phyloP scores from a whole-genome alignment of 2,329 filamentous ascomycete species.

The Penicillium sp. region DNA sequence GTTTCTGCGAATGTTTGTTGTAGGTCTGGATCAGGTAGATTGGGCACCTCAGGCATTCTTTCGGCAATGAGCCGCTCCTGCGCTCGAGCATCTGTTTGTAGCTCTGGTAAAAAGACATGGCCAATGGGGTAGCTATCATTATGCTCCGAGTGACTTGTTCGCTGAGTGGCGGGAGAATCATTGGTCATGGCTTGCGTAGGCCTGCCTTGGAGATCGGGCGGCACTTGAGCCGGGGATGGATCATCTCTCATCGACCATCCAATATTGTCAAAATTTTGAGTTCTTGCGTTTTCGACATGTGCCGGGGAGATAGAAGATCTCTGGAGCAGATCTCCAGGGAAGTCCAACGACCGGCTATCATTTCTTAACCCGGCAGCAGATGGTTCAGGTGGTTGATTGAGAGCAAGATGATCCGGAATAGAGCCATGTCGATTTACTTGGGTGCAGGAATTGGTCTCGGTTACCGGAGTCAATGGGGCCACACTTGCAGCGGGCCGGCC shows the following conservation, averaged over 20 bases:
- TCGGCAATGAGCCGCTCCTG: slow-evolving; percentile 14
- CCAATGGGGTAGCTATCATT: slow-evolving; percentile 15
- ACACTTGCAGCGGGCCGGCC: neutral
- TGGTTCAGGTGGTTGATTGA: neutral
- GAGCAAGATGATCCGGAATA: neutral
- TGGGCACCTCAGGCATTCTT: slow-evolving; percentile 7
- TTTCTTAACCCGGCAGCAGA: neutral
- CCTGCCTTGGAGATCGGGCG: neutral
- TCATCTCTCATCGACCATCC: neutral
- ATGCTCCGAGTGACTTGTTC: slow-evolving; percentile 13
- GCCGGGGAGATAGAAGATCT: neutral
- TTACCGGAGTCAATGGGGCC: slow-evolving; percentile 3
- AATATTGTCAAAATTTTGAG: neutral
- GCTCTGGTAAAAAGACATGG: slow-evolving; percentile 12
- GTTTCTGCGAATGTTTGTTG: slow-evolving; percentile 45
- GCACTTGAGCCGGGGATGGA: neutral
- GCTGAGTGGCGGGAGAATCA: slow-evolving; percentile 8
- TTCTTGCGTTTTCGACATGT: neutral
- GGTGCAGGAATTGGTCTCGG: slow-evolving; percentile 2
- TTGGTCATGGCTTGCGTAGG: neutral
- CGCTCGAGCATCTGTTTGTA: slow-evolving; percentile 15
- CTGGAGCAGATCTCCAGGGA: neutral
- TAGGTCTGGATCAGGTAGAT: slow-evolving; percentile 26
- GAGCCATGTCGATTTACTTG: neutral
- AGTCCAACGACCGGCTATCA: neutral